Conservation (phyloP, 1,139 yeast species). For the Yamadazyma dendronema region DNA sequence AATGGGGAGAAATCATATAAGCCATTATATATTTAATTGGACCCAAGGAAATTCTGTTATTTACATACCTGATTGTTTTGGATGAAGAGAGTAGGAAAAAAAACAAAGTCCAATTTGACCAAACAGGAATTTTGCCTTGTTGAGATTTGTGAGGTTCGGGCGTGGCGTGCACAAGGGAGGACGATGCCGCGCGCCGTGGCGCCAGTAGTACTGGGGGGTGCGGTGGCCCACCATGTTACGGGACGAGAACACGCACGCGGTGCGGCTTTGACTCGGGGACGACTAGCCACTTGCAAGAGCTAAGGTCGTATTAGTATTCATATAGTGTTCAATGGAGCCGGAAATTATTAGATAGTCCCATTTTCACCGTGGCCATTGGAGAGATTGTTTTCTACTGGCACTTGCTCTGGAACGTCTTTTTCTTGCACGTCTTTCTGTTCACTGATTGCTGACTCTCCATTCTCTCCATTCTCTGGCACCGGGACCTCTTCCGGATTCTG, state of each 20-base stretch:
- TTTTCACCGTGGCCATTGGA: too few species aligned
- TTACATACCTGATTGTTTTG: slow-evolving; percentile 2
- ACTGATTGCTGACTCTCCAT: background rate
- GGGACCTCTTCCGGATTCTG: slow-evolving; percentile 17
- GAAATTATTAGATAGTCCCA: too few species aligned
- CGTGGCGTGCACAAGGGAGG: slow-evolving; percentile 6
- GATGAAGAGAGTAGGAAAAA: slow-evolving; percentile 2
- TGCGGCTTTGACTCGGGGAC: too few species aligned
- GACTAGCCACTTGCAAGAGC: too few species aligned
- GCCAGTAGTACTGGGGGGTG: background rate
- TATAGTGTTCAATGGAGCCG: too few species aligned
- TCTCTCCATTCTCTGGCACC: slow-evolving; percentile 8
- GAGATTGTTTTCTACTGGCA: too few species aligned
- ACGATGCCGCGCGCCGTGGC: background rate
- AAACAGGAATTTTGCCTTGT: slow-evolving; percentile 13
- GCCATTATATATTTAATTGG: too few species aligned
- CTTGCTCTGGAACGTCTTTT: too few species aligned
- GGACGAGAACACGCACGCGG: background rate
- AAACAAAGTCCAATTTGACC: slow-evolving; percentile 12
- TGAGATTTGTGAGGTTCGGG: slow-evolving; percentile 11
- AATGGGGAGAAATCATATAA: too few species aligned
- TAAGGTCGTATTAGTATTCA: too few species aligned
- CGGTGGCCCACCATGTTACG: background rate
- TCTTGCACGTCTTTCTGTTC: background rate
- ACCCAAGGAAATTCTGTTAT: too few species aligned